These are phyloP conservation scores for Wickerhamiella alocasiicola DNA, from an alignment of 805 yeast species.

Conservation along the genomic window DNA sequence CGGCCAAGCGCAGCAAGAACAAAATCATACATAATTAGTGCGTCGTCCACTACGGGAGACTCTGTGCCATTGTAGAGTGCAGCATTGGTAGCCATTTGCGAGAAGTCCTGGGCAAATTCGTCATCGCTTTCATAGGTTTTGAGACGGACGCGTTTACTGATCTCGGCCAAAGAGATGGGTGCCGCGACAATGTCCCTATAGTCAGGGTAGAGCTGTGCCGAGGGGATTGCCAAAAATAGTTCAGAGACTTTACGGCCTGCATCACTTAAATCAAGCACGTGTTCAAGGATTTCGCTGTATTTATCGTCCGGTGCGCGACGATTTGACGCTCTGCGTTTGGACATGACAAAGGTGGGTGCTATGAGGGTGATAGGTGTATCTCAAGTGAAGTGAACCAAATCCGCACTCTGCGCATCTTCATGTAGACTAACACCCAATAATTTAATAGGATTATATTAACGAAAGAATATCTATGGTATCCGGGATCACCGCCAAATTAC, in stretches of 20 bases:
- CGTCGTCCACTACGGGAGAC: conserved; percentile 54
- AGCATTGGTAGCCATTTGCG: conserved; percentile 60
- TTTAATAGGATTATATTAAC: too few species aligned
- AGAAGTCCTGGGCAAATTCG: conserved; percentile 48
- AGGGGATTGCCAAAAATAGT: conserved; percentile 61
- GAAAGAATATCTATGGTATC: too few species aligned
- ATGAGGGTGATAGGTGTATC: too few species aligned
- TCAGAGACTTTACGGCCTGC: conserved; percentile 25
- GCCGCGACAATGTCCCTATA: conserved; percentile 51
- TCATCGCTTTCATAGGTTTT: conserved; percentile 26
- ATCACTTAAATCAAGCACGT: conserved; percentile 16
- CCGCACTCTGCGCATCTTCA: too few species aligned
- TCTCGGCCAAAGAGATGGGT: conserved; percentile 63
- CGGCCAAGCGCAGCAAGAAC: conserved; percentile 40
- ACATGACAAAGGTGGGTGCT: conserved; percentile 1
- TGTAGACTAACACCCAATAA: too few species aligned
- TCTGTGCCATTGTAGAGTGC: conserved; percentile 54
- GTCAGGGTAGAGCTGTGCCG: conserved; percentile 64
- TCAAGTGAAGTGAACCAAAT: too few species aligned
- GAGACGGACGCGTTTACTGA: conserved; percentile 36
- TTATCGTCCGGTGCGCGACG: conserved; percentile 11
- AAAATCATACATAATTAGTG: conserved; percentile 42
- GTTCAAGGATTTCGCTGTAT: conserved; percentile 16
- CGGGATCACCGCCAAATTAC: too few species aligned
- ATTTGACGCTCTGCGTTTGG: conserved; percentile 3